Base-by-base conservation (phyloP, 495 filamentous ascomycete species). In the Talaromyces liani region DNA sequence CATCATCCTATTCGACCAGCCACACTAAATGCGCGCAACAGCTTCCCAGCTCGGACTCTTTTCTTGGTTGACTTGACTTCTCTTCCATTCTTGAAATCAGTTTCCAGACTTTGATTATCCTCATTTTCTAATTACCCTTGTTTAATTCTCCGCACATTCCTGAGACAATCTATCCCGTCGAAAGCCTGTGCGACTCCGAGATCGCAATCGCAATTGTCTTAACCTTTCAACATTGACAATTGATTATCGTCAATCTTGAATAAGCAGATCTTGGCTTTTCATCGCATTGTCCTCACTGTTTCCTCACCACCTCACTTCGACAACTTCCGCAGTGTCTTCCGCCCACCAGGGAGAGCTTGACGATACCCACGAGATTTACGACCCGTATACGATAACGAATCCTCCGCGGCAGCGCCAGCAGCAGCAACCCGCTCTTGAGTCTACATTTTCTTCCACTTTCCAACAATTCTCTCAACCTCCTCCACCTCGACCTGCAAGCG, bases 301-400 rank as follows among this genome's bases (percentile, higher is more conserved):
- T 55, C 60, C 68, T 31, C 61, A 62, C n/a, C 67, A 62, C 33
- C 20, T 65, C 68, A 63, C 34, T 49, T 65, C 64, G 62, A 20
- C 56, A 3, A 65, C 69, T 49, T 67, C 72, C 75, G 76, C 72
- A 61, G 78, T 80, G 78, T 73, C 75, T 80, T 72, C 68, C 69
- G 68, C 71, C 68, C 67, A 64, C 67, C 66, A 58, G 64, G 66
- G 68, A 70, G 67, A 73, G 47, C 72, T 73, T 84, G 68, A 87
- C 85, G 85, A 87, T 75, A 73, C 76, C 74, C 74, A 87, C 85
- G 85, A 87, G 70, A 63, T 73, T 77, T 61, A 85, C 84, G 82
- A 85, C 76, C 76, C 70, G 59, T 61, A 71, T 59, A 73, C 76
- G 51, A 73, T 81, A 70, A 82, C 81, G 75, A 81, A 78, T 65